Evolutionary conservation across 2,329 filamentous ascomycete genomes (phyloP), one percentile per base, ranked within the genome.

Genomic region (Penicillium freii): DNA sequence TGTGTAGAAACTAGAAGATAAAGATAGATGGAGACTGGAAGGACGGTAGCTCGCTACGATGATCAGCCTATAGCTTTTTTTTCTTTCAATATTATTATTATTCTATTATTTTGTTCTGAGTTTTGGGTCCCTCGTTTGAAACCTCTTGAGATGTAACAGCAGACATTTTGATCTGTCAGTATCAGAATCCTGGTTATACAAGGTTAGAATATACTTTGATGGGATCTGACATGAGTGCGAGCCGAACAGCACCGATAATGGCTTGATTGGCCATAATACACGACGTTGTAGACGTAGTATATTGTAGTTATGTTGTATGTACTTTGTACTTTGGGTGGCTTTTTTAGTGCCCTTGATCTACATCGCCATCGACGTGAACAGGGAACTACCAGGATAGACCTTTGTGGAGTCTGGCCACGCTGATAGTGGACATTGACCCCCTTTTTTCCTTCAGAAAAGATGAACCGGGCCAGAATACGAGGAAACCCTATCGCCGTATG

Each of bases 221-320:
- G 9, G 17, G 10, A 40, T 48, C 42, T 31, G 45, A 38, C 19
- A 33, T 51, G 25, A 33, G 21, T 23, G 29, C 5, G 21, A 34
- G 17, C 56, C 29, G 54, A 59, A 33, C 5, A 60, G 17, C 50
- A 53, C 54, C 44, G 51, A 46, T 5, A n/a, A n/a, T 36, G 23
- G 13, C 31, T 9, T 21, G 27, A 53, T 40, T 52, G 33, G 33
- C n/a, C 4, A 9, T 5, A 19, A 15, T 3, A 15, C 17, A 43
- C 8, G 23, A 51, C 21, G 3, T 17, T 21, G 7, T 7, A 8
- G 17, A 33, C 19, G 4, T 46, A 8, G 29, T 33, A 21, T 21
- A 46, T 19, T 31, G 29, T 46, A 21, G 21, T 2, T 21, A 21
- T 21, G 21, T 13, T 46, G 44, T 34, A 17, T 7, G 27, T 3